Percentiles rank a stretch among this genome's conserved stretches.
phyloP scores from a whole-genome alignment of 108 stramenopile species.

The Asterionellopsis glacialis region DNA sequence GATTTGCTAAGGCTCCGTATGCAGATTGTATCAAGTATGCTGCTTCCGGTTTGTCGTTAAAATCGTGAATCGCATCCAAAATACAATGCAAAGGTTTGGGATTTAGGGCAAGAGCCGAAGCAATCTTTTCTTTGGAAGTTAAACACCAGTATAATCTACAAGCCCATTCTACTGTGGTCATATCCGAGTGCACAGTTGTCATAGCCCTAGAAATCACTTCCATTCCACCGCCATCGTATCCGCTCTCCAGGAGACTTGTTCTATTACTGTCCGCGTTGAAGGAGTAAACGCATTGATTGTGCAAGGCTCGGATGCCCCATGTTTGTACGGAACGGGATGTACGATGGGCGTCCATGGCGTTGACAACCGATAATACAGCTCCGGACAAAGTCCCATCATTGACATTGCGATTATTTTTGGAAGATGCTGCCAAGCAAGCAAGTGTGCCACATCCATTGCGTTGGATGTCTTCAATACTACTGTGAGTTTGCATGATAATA shows the following conservation, averaged over 20 bases:
- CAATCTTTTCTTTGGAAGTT: conserved; percentile 27
- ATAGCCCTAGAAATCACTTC: conserved; percentile 26
- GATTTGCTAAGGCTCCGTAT: conserved; percentile 32
- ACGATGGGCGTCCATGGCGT: conserved; percentile 28
- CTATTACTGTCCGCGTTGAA: conserved; percentile 29
- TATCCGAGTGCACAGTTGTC: conserved; percentile 16
- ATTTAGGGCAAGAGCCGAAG: conserved; percentile 5
- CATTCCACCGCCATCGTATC: conserved; percentile 26
- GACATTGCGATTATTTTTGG: conserved; percentile 14
- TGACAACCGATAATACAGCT: conserved; percentile 24
- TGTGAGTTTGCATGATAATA: conserved; percentile 40
- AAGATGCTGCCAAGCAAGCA: conserved; percentile 32
- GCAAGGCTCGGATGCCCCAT: conserved; percentile 39
- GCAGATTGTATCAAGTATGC: conserved; percentile 25
- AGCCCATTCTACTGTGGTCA: conserved; percentile 26
- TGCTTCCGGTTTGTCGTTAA: conserved; percentile 14
- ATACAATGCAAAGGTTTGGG: conserved; percentile 11
- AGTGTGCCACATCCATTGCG: conserved; percentile 29
- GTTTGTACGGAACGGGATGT: conserved; percentile 18
- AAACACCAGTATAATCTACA: conserved; percentile 33
- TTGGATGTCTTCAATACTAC: conserved; percentile 23
- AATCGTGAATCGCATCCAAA: conserved; percentile 9
- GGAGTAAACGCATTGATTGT: conserved; percentile 34
- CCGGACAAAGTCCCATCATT: conserved; percentile 36
- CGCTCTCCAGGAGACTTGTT: conserved; percentile 16